Evolutionary conservation across 1,139 yeast species (phyloP), one percentile per base, ranked within the genome.

Genomic region (Geotrichum candidum): DNA sequence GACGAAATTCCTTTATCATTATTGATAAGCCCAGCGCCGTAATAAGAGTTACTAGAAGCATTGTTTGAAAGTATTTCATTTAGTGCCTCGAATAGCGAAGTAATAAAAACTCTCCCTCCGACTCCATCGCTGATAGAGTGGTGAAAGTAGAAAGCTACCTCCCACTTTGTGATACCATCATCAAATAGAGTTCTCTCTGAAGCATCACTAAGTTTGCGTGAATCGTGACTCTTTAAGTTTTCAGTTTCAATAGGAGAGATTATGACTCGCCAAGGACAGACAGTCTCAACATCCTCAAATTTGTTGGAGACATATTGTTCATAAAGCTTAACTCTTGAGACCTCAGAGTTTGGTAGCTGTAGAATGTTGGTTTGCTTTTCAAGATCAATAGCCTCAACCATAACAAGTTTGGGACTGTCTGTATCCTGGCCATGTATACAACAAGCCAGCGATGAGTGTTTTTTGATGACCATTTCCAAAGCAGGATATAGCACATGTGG

Each of bases 211-310:
- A 27, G 35, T 29, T 18, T 22, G 31, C 54, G 33, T 25, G 25
- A 9, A 22, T 35, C 56, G n/a, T 33, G 25, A n/a, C 25, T 31
- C 13, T 22, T 33, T 5, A 23, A 18, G 31, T 31, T 38, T 22
- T 53, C 56, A 13, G 13, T 45, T 9, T 18, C 29, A 33, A 53
- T 38, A 27, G 56, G 56, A 10, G 31, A 33, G 18, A 38, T 27
- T 9, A 53, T 22, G 15, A 53, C 27, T 53, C 56, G 18, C 56
- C 56, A 53, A 29, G 56, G 56, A 38, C 48, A 22, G 15, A 38
- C 22, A 3, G 25, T 53, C 11, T 35, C 56, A 31, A 53, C 38
- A 10, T 38, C n/a, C 13, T 33, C 31, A 38, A 53, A 53, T 5
- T 33, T n/a, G 13, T 31, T 38, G 11, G 25, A 33, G 13, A 38